phyloP scores from a whole-genome alignment of 192 early-diverging fungal species.

The Coemansia asiatica region DNA sequence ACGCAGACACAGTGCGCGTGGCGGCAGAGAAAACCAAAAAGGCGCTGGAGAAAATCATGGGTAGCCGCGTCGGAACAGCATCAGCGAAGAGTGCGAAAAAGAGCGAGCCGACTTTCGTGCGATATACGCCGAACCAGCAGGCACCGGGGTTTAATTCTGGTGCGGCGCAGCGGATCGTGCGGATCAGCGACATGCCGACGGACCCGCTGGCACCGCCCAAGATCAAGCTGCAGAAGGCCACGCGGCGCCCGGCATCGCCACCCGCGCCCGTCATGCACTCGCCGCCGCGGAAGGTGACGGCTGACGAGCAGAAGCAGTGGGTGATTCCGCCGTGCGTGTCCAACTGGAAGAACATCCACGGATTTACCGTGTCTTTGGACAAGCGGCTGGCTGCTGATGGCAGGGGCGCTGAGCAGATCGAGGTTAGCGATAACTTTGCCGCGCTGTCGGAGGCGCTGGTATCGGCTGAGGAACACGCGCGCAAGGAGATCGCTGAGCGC shows the following conservation, averaged over 20 bases:
- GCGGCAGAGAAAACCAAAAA: conserved; percentile 84
- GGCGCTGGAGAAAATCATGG: conserved; percentile 87
- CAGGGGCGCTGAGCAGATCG: conserved; percentile 85
- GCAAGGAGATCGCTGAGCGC: conserved; percentile 90
- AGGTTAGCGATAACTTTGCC: conserved; percentile 96
- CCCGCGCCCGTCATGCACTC: conserved; percentile 98
- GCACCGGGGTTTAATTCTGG: conserved; percentile 69
- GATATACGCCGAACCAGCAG: conserved; percentile 85
- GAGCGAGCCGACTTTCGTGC: conserved; percentile 78
- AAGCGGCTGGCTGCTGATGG: conserved; percentile 98
- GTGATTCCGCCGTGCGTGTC: conserved; percentile 97
- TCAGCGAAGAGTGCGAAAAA: conserved; percentile 61
- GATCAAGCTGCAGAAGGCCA: conserved; percentile 90
- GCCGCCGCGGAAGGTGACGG: conserved; percentile 93
- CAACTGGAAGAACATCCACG: conserved; percentile 99
- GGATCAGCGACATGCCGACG: conserved; percentile 90
- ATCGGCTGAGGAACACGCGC: conserved; percentile 89
- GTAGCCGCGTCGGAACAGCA: conserved; percentile 70
- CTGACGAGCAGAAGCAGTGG: conserved; percentile 97
- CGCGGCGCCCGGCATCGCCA: conserved; percentile 80
- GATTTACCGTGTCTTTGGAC: conserved; percentile 98
- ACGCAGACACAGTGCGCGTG: conserved; percentile 72
- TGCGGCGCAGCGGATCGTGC: conserved; percentile 85
- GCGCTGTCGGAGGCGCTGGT: conserved; percentile 92
- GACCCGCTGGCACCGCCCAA: conserved; percentile 97